phyloP scores from a whole-genome alignment of 805 yeast genomes.

The Yamadazyma takamatsuzukensis region DNA sequence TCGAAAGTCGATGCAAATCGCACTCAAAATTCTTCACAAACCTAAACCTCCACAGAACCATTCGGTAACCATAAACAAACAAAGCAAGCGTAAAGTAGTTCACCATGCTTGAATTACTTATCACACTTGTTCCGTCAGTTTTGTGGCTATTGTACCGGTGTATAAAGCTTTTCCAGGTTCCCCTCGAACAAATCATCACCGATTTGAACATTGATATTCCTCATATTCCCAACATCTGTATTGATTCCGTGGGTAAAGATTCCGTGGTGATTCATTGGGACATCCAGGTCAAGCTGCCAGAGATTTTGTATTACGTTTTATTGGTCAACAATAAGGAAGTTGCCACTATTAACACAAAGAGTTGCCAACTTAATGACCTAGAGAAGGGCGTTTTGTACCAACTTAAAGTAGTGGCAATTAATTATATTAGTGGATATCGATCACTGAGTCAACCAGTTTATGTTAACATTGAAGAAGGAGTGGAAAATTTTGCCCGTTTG shows the following conservation, averaged over 20 bases:
- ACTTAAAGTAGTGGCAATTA: constrained; percentile 35
- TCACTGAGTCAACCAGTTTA: constrained; percentile 31
- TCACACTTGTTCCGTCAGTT: constrained; percentile 32
- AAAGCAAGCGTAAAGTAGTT: too few species aligned
- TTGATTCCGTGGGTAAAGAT: constrained; percentile 47
- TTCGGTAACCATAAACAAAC: too few species aligned
- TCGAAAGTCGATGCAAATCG: too few species aligned
- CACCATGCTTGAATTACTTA: constrained; percentile 29
- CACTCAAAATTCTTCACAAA: too few species aligned
- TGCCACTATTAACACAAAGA: constrained; percentile 31
- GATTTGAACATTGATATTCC: constrained; percentile 53
- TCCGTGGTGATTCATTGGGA: constrained; percentile 58
- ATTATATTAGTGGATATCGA: constrained; percentile 30
- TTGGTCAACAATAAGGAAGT: constrained; percentile 33
- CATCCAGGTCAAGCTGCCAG: constrained; percentile 24
- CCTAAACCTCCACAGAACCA: too few species aligned
- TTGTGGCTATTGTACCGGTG: constrained; percentile 41
- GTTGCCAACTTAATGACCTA: constrained; percentile 32
- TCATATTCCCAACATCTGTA: constrained; percentile 49
- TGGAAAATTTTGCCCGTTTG: too few species aligned
- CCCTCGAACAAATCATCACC: constrained; percentile 41
- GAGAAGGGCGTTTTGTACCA: constrained; percentile 25
- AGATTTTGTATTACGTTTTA: constrained; percentile 29
- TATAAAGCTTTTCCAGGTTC: constrained; percentile 35
- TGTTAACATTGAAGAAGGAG: constrained; percentile 10